A percentile compares a stretch with the other conserved stretches of the same genome.
Evolutionary conservation across 768 basidiomycete genomes (phyloP).

Genomic region (Hemileccinum rubropunctum): DNA sequence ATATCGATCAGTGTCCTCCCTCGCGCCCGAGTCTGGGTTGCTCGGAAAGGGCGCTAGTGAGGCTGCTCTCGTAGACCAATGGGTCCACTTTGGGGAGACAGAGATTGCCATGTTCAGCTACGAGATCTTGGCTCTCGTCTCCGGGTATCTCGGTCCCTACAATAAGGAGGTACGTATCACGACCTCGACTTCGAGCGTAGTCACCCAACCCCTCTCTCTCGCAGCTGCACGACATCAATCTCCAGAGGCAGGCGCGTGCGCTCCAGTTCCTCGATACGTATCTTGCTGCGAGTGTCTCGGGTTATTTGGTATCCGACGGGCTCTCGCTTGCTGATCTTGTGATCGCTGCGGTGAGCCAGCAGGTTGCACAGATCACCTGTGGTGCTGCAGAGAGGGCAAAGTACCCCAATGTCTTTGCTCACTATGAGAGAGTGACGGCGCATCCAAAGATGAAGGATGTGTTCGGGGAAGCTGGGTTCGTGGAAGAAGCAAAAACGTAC

Average conservation of each 20-base stretch:
- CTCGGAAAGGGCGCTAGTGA: constrained; percentile 23
- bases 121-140: constrained; percentile 15
- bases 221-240: constrained; percentile 16
- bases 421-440: constrained; percentile 20
- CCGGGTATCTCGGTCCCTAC: constrained; percentile 20
- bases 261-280: constrained; percentile 26
- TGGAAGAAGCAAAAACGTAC: constrained; percentile 15
- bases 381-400: constrained; percentile 25
- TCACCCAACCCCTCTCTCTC: neutral
- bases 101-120: constrained; percentile 26
- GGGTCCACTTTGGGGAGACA: constrained; percentile 29
- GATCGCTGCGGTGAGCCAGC: constrained; percentile 21
- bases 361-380: constrained; percentile 22
- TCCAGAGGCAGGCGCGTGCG: constrained; percentile 19
- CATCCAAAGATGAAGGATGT: constrained; percentile 17
- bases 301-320: constrained; percentile 22
- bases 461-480: constrained; percentile 19
- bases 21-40: constrained; percentile 25
- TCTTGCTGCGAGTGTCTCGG: constrained; percentile 17
- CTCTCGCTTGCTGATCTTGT: constrained; percentile 29
- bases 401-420: constrained; percentile 26
- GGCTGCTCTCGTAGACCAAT: constrained; percentile 29
- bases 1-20: constrained; percentile 18
- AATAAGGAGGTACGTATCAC: constrained; percentile 17
- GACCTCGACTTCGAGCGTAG: neutral